Base-by-base conservation (phyloP, 1,284 basidiomycete genomes). In the Ganoderma boninense region DNA sequence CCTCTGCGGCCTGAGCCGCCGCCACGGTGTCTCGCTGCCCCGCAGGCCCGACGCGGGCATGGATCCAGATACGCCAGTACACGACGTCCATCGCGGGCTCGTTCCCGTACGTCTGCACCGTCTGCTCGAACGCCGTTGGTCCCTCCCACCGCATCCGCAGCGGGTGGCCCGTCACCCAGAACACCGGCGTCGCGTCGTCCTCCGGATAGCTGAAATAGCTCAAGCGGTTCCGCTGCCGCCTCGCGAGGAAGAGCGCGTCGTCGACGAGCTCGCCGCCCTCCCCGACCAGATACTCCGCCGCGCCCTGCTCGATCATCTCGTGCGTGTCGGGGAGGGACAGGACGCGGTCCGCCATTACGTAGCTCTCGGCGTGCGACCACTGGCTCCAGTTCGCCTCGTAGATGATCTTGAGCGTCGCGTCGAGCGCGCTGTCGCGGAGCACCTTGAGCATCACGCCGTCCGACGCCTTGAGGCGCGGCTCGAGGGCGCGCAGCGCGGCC, bases 401-500 rank as follows among this genome's bases (percentile, higher is more conserved):
- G 38, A 38, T 10, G 38, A 38, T 1, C 38, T 10, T 6, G 38
- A 38, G 38, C 38, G 38, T 10, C 3, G 38, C 38, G 38, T 38
- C 38, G 38, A 38, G 38, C 38, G 38, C 38, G 38, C 7, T 10
- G 38, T 38, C 38, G 38, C 38, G 38, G 38, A 38, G 38, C 38
- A 38, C 10, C 38, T 38, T 38, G 38, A 38, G 38, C 7, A 66
- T 26, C n/a, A 56, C 61, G 38, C 60, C 59, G 40, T 77, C 71
- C 35, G 69, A 61, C 13, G 78, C 79, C 62, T 83, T 81, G 43
- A 81, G 77, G 20, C 66, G 66, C 26, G 49, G 4, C 4, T 49
- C 72, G 40, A 52, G 62, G 26, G 59, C 66, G 46, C 26, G 71
- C 56, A 57, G 67, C 7, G 29, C 63, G 29, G 63, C 4, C 57